phyloP scores from a whole-genome alignment of 2,329 filamentous ascomycete species.

The Rhynchosporium graminicola region DNA sequence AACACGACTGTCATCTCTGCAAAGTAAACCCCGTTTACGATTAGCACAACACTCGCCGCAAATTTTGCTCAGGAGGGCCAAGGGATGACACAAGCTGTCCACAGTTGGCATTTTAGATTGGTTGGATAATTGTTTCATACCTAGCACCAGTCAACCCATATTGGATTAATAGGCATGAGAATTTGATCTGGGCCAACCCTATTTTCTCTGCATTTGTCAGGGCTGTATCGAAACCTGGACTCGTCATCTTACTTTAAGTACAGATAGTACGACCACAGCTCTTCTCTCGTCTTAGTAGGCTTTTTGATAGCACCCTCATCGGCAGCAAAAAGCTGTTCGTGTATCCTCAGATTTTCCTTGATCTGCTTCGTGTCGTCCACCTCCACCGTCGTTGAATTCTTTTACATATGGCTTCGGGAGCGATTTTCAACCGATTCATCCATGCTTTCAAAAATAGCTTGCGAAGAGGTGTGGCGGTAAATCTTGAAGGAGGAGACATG shows the following conservation, averaged over 20 bases:
- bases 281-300: slow-evolving; percentile 44
- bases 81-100: slow-evolving; percentile 42
- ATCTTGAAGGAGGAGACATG: slow-evolving; percentile 8
- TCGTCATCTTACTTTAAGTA: slow-evolving; percentile 43
- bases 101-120: slow-evolving; percentile 33
- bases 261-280: slow-evolving; percentile 48
- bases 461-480: background rate
- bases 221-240: background rate
- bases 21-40: slow-evolving; percentile 47
- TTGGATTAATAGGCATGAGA: slow-evolving; percentile 45
- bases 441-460: slow-evolving; percentile 13
- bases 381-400: background rate
- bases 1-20: slow-evolving; percentile 47
- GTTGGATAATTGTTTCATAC: slow-evolving; percentile 42
- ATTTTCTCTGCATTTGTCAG: slow-evolving; percentile 39
- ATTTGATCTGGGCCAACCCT: slow-evolving; percentile 46
- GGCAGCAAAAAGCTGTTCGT: slow-evolving; percentile 43
- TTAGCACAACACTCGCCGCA: slow-evolving; percentile 44
- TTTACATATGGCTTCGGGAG: slow-evolving; percentile 16
- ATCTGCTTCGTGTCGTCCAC: slow-evolving; percentile 25
- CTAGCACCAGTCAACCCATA: slow-evolving; percentile 44
- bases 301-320: slow-evolving; percentile 43
- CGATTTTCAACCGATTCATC: slow-evolving; percentile 16
- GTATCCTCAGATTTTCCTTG: slow-evolving; percentile 35
- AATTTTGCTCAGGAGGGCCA: slow-evolving; percentile 44